Evolutionary conservation across 331 rosid species (phyloP).

Genomic region (Ulmus americana): DNA sequence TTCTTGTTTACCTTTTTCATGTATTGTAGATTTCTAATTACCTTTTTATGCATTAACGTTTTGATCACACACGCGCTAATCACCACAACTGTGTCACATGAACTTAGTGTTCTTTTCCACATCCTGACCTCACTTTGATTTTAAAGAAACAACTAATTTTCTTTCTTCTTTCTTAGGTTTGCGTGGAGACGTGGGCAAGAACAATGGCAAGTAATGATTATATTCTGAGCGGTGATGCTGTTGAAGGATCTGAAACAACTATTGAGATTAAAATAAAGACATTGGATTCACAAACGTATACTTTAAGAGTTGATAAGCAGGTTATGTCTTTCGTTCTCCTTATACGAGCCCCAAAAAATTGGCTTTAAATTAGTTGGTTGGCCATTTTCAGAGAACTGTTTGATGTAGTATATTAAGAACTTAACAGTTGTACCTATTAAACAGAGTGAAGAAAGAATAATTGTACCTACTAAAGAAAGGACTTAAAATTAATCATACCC

Average conservation of each 20-base stretch:
- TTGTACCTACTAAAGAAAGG: too few species aligned
- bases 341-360: background rate
- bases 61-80: too few species aligned
- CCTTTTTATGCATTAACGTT: too few species aligned
- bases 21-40: too few species aligned
- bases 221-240: constrained; percentile 16
- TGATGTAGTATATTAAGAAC: background rate
- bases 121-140: background rate
- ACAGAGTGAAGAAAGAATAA: background rate
- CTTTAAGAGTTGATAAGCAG: constrained; percentile 95
- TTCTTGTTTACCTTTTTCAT: too few species aligned
- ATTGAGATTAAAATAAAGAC: constrained; percentile 92
- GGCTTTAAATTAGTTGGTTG: background rate
- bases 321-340: constrained; percentile 26
- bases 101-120: background rate
- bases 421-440: background rate
- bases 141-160: too few species aligned
- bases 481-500: background rate
- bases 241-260: constrained; percentile 58
- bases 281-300: constrained; percentile 83
- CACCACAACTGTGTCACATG: too few species aligned
- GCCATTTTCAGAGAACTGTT: constrained; percentile 1
- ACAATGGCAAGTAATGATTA: constrained; percentile 49
- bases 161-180: constrained; percentile 9
- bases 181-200: background rate